Base-by-base conservation (phyloP, 352 stramenopile genomes). In the Elongisporangium anandrum region DNA sequence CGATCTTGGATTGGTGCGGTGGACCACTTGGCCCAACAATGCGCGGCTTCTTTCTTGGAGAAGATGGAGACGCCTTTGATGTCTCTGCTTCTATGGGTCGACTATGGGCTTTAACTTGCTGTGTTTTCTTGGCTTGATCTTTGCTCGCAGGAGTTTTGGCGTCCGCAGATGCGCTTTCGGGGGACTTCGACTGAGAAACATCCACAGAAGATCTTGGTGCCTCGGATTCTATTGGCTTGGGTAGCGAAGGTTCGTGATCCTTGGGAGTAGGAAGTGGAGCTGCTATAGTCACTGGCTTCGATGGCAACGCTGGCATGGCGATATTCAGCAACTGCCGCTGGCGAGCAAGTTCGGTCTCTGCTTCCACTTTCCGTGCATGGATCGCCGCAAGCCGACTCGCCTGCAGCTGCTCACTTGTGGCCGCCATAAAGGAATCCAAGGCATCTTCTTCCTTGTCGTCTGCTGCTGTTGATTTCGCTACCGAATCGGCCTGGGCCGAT, bases 341-440 rank as follows among this genome's bases (percentile, higher is more conserved):
- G 21, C 71, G 69, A 51, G 64, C 68, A 17, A 92, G 63, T 48
- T 83, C 69, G 3, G 20, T 29, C 52, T 84, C 70, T 1, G 88
- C 10, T 5, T 70, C 69, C 13, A 60, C 12, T 50, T 66, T 75
- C 20, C 64, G 50, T 23, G 57, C 63, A 1, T 38, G 21, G 12
- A 85, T 59, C 2, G 69, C 52, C 13, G 66, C 61, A 19, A 73
- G 52, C 13, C 84, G 59, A 12, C 61, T 78, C 16, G 54, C 54
- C 54, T 81, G 70, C 20, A 94, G 64, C 39, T 81, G 67, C n/a
- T 62, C 71, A 4, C 69, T 79, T 3, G 81, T 86, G 10, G 62
- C 64, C 51, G 71, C 66, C 79, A 92, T 87, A 62, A 91, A 90
- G 26, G 76, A 73, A 49, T 91, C 80, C 22, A 94, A 65, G 17